Evolutionary conservation across 208 protist species (phyloP), one percentile per base, ranked within the genome.

Genomic region (Tetramitus jugosus): DNA sequence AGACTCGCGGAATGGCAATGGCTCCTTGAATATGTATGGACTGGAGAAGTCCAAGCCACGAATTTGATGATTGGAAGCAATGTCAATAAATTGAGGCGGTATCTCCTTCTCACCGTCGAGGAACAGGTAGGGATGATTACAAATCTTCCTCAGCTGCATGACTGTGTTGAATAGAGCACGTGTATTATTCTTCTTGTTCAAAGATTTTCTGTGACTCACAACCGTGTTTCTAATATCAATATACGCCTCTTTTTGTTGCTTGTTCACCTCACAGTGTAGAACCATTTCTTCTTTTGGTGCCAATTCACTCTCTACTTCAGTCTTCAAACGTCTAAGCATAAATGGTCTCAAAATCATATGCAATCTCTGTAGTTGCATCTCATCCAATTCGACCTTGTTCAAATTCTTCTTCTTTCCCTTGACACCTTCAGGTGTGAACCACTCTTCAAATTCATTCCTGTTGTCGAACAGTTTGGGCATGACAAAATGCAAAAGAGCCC

Each of bases 381-480:
- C 60, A 49, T 77, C 45, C 6, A 78, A 42, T 69, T 71, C 46
- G 10, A 1, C 17, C n/a, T 90, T 69, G 0, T 86, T 56, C 2
- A 42, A 40, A 46, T 82, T 29, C 31, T n/a, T 60, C 1, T 84
- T 40, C 80, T n/a, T 3, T 43, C 35, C 7, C 6, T 67, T 39
- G 6, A 84, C 64, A 40, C 67, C 80, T 76, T 67, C 53, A 78
- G 46, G 77, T 86, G 42, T 83, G 78, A 95, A 96, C 79, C 93
- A 93, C 42, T 85, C 80, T 53, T 98, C 91, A 80, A 99, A 99
- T 69, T 91, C 87, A 39, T 96, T 91, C 52, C 82, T 56, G 69
- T 88, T 87, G 33, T 68, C 68, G 76, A 95, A 95, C 0, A 94
- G 74, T 10, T 69, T 83, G 17, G 92, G 92, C 90, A 94, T 92